A percentile compares a stretch with the other conserved stretches of the same genome.
These are phyloP conservation scores for Porcisia deanei DNA, from an alignment of 208 protist genomes.

Conservation along the genomic window DNA sequence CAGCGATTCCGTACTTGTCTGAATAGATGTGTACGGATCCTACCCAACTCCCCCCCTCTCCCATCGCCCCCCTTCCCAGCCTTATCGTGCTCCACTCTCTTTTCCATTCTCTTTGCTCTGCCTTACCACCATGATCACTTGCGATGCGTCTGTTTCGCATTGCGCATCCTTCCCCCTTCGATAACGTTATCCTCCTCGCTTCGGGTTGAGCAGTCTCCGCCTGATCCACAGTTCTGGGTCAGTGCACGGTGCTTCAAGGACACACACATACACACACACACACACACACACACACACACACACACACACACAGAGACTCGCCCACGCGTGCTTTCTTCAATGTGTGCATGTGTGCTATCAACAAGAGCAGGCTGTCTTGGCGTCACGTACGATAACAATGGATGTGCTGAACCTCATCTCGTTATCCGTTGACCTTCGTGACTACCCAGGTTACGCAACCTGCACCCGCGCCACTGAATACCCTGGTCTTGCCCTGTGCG, in stretches of 20 bases:
- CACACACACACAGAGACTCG: too few species aligned
- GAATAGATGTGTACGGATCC: too few species aligned
- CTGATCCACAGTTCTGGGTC: neutral
- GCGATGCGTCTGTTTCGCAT: neutral
- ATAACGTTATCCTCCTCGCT: neutral
- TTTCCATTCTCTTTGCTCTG: neutral
- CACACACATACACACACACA: too few species aligned
- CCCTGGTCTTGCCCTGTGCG: constrained; percentile 50
- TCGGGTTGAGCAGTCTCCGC: neutral
- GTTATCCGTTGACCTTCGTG: constrained; percentile 27
- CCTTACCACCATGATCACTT: neutral
- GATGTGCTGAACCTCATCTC: constrained; percentile 5
- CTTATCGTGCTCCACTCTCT: neutral
- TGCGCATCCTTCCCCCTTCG: neutral
- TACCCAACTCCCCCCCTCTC: neutral
- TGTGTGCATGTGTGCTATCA: neutral
- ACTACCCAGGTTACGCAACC: constrained; percentile 61
- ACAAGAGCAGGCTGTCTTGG: neutral
- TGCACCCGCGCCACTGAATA: constrained; percentile 26
- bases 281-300: neutral
- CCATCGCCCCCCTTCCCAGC: neutral
- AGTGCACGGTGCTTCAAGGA: neutral
- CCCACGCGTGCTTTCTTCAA: neutral
- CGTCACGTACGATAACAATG: neutral
- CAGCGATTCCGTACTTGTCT: neutral